Evolutionary conservation across 257 asterid species (phyloP).

Genomic region (Linderniella brevidens): DNA sequence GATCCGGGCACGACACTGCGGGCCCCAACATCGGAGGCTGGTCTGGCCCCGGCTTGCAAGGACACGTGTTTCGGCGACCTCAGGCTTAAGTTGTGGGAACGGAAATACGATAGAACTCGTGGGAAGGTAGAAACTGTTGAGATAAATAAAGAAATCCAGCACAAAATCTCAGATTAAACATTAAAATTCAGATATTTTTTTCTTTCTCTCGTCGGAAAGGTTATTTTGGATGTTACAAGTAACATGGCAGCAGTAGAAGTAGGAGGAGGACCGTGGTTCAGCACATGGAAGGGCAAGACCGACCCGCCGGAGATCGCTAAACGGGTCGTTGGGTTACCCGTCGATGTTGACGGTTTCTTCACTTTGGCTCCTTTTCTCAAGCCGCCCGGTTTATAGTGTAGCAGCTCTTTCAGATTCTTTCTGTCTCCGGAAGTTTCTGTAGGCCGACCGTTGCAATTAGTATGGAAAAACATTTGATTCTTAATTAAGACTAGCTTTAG

Average conservation of each 20-base stretch:
- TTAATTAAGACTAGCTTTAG: no score
- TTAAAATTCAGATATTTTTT: not conserved
- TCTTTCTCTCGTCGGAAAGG: conserved; percentile 19
- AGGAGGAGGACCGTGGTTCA: conserved; percentile 99
- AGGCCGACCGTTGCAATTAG: no score
- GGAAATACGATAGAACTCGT: conserved; percentile 41
- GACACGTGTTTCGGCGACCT: conserved; percentile 74
- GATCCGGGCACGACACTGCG: conserved; percentile 78
- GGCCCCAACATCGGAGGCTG: conserved; percentile 83
- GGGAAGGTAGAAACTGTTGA: conserved; percentile 48
- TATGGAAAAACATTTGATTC: no score
- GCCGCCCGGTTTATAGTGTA: conserved; percentile 93
- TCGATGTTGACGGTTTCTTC: conserved; percentile 53
- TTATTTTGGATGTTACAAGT: conserved; percentile 71
- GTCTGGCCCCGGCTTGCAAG: conserved; percentile 78
- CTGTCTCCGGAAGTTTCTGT: no score
- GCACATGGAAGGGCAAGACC: conserved; percentile 69
- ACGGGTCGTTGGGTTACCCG: conserved; percentile 40
- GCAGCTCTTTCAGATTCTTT: no score
- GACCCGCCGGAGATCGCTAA: conserved; percentile 41
- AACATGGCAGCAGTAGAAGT: conserved; percentile 94
- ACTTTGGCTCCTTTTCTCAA: conserved; percentile 51
- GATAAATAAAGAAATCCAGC: no score
- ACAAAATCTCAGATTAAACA: no score
- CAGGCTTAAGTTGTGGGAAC: conserved; percentile 53